Percentiles rank a stretch among this genome's conserved stretches.
phyloP scores from a whole-genome alignment of 208 protist species.

The Angomonas desouzai region DNA sequence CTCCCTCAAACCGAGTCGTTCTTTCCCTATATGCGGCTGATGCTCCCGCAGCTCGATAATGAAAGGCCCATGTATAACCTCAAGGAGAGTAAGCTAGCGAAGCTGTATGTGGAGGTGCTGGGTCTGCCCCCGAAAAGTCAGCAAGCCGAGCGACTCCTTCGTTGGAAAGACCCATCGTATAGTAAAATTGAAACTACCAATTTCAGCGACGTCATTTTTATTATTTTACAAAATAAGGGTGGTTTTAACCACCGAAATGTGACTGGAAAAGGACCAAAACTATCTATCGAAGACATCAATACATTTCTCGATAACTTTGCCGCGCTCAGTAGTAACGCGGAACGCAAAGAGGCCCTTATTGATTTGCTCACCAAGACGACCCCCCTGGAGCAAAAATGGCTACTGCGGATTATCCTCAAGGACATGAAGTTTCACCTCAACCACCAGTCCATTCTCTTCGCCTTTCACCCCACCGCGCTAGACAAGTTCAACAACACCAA shows the following conservation, averaged over 20 bases:
- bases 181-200: conserved; percentile 19
- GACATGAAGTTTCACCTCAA: conserved; percentile 44
- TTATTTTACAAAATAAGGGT: conserved; percentile 29
- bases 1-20: conserved; percentile 25
- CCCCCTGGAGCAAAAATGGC: conserved; percentile 59
- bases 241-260: conserved; percentile 12
- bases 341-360: conserved; percentile 24
- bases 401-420: conserved; percentile 64
- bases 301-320: conserved; percentile 25
- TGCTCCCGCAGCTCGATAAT: conserved; percentile 52
- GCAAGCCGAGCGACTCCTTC: conserved; percentile 30
- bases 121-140: conserved; percentile 20
- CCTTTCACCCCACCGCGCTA: conserved; percentile 50
- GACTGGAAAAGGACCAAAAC: background rate
- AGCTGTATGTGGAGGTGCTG: conserved; percentile 56
- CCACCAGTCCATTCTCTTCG: conserved; percentile 34
- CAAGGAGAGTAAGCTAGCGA: conserved; percentile 53
- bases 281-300: conserved; percentile 43
- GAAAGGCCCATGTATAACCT: conserved; percentile 39
- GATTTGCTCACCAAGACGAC: conserved; percentile 27
- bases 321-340: conserved; percentile 1
- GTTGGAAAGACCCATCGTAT: conserved; percentile 48
- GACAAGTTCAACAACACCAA: conserved; percentile 40
- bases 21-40: conserved; percentile 62
- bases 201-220: conserved; percentile 51